Evolutionary conservation across 352 stramenopile species (phyloP), one percentile per base, ranked within the genome.

Genomic region (Pseudoperonospora humuli): DNA sequence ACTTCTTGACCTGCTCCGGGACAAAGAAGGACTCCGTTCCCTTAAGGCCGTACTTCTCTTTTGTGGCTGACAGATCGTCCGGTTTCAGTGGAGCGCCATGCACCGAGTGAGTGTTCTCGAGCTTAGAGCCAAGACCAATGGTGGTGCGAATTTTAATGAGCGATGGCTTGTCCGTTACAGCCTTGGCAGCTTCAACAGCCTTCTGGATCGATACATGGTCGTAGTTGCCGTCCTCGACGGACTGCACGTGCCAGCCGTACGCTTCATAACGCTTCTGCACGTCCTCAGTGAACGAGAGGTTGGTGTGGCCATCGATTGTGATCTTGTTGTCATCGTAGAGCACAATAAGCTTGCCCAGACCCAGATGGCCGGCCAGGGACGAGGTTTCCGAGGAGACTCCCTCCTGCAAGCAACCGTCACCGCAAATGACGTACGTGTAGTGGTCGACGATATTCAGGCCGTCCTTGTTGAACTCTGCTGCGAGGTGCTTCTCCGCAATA

Each of bases 301-400:
- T 71, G 13, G 96, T 99, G 61, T 79, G 57, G 55, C 96, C 96
- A 69, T 99, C 96, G 73, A 99, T 99, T 19, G 96, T 98, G 73
- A 99, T 99, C 54, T 97, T 80, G 73, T 99, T 99, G 75, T 99
- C 96, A 61, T 99, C 96, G 74, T 99, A 99, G 9, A 99, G 70
- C 34, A 99, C 95, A 66, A 99, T 99, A 41, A 99, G 78, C 70
- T 98, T 98, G 63, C 96, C 96, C 4, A 99, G 76, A 18, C 95
- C 95, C 29, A 98, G 76, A 66, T 99, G 96, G 20, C 96, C 96
- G 8, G 96, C 96, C 21, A 99, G 75, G 42, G 89, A 98, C 46
- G 67, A 97, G 19, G 95, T 80, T 66, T 99, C 96, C 29, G 76
- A 90, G 24, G 89, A 96, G 25, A 99, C 80, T 42, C 96, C 96